Percentiles rank a stretch among this genome's conserved stretches.
These are phyloP conservation scores for Kazachstania africana DNA, from an alignment of 805 yeast species.

Conservation along the genomic window DNA sequence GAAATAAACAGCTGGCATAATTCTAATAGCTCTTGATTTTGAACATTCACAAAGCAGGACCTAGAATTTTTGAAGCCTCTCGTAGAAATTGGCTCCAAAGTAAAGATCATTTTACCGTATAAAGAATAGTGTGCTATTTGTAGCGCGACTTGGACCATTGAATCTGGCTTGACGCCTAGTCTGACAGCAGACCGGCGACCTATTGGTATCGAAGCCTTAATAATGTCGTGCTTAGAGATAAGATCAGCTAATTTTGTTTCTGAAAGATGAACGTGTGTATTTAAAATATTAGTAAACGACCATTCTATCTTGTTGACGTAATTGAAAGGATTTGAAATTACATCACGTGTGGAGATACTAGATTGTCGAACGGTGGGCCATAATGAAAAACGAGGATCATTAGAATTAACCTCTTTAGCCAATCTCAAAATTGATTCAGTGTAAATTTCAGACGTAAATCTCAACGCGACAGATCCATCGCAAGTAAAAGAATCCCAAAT, in stretches of 20 bases:
- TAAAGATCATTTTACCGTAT: conserved; percentile 80
- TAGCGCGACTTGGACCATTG: conserved; percentile 79
- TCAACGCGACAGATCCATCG: conserved; percentile 82
- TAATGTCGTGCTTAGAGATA: conserved; percentile 68
- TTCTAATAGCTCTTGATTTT: conserved; percentile 38
- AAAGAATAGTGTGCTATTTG: conserved; percentile 86
- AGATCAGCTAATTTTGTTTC: conserved; percentile 83
- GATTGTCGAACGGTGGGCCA: conserved; percentile 21
- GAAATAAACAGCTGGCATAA: conserved; percentile 56
- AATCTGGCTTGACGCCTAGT: conserved; percentile 79
- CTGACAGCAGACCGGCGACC: conserved; percentile 69
- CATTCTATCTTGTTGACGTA: conserved; percentile 21
- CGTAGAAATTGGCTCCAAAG: conserved; percentile 83
- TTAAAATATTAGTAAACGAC: conserved; percentile 28
- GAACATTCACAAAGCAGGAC: conserved; percentile 58
- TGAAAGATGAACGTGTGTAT: conserved; percentile 55
- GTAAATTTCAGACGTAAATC: conserved; percentile 81
- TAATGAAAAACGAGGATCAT: conserved; percentile 29
- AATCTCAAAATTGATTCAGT: conserved; percentile 80
- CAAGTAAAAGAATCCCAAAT: conserved; percentile 87
- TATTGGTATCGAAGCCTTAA: conserved; percentile 60
- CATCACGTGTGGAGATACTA: conserved; percentile 6
- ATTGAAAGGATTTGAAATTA: no score
- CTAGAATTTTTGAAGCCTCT: conserved; percentile 57
- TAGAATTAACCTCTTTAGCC: conserved; percentile 66